Base-by-base conservation (phyloP, 257 asterid species). In the Solanum sitiens region DNA sequence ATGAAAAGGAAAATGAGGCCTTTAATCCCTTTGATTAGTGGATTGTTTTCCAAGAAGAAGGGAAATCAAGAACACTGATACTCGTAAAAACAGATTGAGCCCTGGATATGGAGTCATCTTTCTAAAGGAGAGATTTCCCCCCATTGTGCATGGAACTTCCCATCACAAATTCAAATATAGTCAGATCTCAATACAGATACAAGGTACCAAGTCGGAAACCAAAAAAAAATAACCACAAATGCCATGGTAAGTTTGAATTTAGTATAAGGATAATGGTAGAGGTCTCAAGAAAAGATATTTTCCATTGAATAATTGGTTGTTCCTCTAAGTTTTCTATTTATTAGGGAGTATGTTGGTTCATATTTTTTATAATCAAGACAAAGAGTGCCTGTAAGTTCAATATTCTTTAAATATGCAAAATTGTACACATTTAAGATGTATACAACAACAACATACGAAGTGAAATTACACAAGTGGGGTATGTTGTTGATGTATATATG, bases 1-100 rank as follows among this genome's bases (percentile, higher is more conserved):
- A 20, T 23, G 42, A 95, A 90, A 93, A 94, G 89, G 89, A 96
- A 93, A 92, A 74, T 74, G 32, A 74, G 23, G 53, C 91, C 93
- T 47, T 86, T 93, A 68, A 89, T 94, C 71, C 93, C 96, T n/a
- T 56, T 92, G 63, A 35, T 95, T 86, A 98, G 95, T 87, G 92
- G 91, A 40, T 73, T 95, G 68, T 96, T 94, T 86, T 42, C 85
- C n/a, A 92, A 89, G 92, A 94, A 88, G 88, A 92, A 88, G 80
- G 90, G 90, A 87, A 86, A 77, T 68, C 92, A 90, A 86, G 42
- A 56, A 86, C 59, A 89, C 11, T 12, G 5, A 50, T 32, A 30
- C 27, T 45, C 68, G 15, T 76, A 30, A 27, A 76, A 42, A 4
- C 35, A 4, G 35, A 25, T 25, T 4, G 10, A 25, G 20, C 73